Evolutionary conservation across 306 rosid species (phyloP).

Genomic region (Vigna trinervia): DNA sequence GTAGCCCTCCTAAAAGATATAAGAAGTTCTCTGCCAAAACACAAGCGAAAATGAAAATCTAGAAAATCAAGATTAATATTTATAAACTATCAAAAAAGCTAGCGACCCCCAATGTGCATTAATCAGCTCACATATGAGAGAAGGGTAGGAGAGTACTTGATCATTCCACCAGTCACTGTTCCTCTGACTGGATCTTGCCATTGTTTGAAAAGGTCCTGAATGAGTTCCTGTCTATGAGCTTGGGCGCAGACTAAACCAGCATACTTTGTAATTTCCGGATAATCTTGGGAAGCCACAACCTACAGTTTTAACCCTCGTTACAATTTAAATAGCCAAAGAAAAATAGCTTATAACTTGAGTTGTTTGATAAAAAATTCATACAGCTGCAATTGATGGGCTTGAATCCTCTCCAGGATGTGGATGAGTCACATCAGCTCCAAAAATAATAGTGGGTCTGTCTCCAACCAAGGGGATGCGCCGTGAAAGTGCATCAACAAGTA

Average conservation of each 20-base stretch:
- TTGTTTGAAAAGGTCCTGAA: slow-evolving; percentile 86
- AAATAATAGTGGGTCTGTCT: slow-evolving; percentile 92
- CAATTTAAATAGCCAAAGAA: not conserved
- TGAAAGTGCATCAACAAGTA: slow-evolving; percentile 92
- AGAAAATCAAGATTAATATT: not conserved
- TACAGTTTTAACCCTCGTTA: slow-evolving; percentile 15
- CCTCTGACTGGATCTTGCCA: slow-evolving; percentile 97
- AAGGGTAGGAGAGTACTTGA: slow-evolving; percentile 61
- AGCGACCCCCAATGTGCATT: not conserved
- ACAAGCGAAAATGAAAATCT: not conserved
- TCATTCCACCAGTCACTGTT: slow-evolving; percentile 90
- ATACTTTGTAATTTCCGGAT: slow-evolving; percentile 97
- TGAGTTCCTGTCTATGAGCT: slow-evolving; percentile 96
- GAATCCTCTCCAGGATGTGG: slow-evolving; percentile 99
- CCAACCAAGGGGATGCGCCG: slow-evolving; percentile 90
- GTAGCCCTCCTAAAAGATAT: slow-evolving; percentile 96
- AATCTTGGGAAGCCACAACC: slow-evolving; percentile 99
- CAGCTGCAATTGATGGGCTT: slow-evolving; percentile 97
- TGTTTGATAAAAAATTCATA: slow-evolving; percentile 48
- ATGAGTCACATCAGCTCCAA: slow-evolving; percentile 99
- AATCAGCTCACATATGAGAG: not conserved
- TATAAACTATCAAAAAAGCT: not conserved
- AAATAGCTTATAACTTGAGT: not conserved
- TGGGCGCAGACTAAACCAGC: slow-evolving; percentile 98
- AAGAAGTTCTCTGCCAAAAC: slow-evolving; percentile 76